Base-by-base conservation (phyloP, 2,329 filamentous ascomycete genomes). In the Colletotrichum incanum region DNA sequence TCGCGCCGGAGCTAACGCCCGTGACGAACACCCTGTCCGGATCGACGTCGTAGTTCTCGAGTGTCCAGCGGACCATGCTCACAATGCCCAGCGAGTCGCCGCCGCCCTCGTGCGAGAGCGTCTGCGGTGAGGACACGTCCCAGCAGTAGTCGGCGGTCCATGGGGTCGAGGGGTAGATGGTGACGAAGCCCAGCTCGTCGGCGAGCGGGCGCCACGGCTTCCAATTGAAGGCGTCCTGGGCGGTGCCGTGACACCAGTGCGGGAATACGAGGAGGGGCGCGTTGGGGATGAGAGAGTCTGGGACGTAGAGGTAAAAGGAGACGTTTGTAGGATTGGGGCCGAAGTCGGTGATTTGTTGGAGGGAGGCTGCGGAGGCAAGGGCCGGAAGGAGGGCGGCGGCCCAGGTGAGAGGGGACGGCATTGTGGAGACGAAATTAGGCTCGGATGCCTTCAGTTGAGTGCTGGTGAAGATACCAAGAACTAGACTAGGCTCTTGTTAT, bases 191-290 rank as follows among this genome's bases (percentile, higher is more conserved):
- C 65, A 89, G 83, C 56, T 82, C 76, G 71, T 87, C 86, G 7
- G 89, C 87, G 14, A 89, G 81, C 1, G 82, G 81, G 26, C 87
- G 86, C 78, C 88, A 92, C 16, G 87, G 86, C 7, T 86, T 87
- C 41, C 82, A 83, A 5, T 77, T 78, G 79, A 86, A 88, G 75
- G 85, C 86, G 2, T 84, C 84, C 45, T 82, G 78, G 3, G 86
- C 89, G 3, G 84, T 85, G 34, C 89, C 89, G 59, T 84, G 83
- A 80, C 90, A 91, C 83, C 86, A 90, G 81, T 90, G 86, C 45
- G 86, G 85, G 72, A 86, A 89, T 43, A 90, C 86, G 16, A 90
- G 81, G 60, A 91, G 82, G 2, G 86, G 84, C 0, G 89, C 88
- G 7, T 78, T 84, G 1, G 82, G 62, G 3, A 83, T 81, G 1